Conservation (phyloP, 495 filamentous ascomycete species). For the Trichoderma reesei region DNA sequence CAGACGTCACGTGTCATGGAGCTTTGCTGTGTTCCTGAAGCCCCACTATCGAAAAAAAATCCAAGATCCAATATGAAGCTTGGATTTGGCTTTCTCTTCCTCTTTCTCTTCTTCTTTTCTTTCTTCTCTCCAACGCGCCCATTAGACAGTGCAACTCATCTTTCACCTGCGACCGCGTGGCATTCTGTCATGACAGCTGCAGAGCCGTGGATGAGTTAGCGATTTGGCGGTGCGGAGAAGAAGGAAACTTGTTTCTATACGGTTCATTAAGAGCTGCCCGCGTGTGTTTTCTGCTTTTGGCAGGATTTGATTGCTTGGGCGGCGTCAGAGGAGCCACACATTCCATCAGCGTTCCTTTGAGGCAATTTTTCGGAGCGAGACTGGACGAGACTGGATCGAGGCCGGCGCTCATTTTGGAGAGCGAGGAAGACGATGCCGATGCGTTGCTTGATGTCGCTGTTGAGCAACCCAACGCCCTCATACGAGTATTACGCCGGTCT, state of each 20-base stretch:
- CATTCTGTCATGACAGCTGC: slow-evolving; percentile 58
- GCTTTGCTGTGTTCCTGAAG: neutral
- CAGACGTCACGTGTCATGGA: neutral
- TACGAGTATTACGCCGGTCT: no score
- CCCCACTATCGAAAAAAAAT: slow-evolving; percentile 1
- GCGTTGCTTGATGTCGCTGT: neutral
- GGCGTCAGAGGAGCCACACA: slow-evolving; percentile 87
- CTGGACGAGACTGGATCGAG: neutral
- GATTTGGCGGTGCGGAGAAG: slow-evolving; percentile 80
- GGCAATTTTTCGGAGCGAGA: neutral
- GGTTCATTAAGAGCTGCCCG: slow-evolving; percentile 90
- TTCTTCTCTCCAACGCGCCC: slow-evolving; percentile 53
- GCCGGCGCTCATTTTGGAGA: neutral
- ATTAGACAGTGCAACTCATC: slow-evolving; percentile 84
- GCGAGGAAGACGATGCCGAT: neutral
- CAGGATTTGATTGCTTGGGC: slow-evolving; percentile 57
- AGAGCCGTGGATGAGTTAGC: slow-evolving; percentile 59
- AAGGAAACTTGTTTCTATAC: slow-evolving; percentile 35
- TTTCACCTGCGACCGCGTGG: slow-evolving; percentile 43
- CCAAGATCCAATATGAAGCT: neutral
- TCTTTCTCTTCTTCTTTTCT: slow-evolving; percentile 30
- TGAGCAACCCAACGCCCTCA: neutral
- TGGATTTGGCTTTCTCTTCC: slow-evolving; percentile 10
- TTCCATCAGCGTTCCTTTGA: slow-evolving; percentile 11
- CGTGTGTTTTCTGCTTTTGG: slow-evolving; percentile 38